Evolutionary conservation across 345 rosid genomes (phyloP).

Genomic region (Euphorbia pulcherrima): DNA sequence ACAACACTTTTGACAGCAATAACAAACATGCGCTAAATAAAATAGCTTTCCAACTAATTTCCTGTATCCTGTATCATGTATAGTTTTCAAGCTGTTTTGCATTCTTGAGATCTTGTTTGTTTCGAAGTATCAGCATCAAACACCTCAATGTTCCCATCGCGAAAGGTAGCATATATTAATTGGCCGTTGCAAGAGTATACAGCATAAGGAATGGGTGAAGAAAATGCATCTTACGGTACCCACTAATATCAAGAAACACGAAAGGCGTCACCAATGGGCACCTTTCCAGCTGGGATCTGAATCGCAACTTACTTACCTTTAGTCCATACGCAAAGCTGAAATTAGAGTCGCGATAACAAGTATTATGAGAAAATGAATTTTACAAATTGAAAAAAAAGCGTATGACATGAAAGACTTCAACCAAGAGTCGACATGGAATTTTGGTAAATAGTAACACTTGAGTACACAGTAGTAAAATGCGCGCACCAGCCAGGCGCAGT

Average conservation of each 20-base stretch:
- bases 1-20: no score
- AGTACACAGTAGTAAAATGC: no score
- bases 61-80: no score
- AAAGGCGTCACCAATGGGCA: constrained; percentile 59
- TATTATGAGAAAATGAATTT: background rate
- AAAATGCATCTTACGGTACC: constrained; percentile 63
- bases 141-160: constrained; percentile 69
- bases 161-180: constrained; percentile 59
- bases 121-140: constrained; percentile 67
- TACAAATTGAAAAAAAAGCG: background rate
- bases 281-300: constrained; percentile 65
- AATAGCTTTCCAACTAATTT: no score
- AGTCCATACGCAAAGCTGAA: constrained; percentile 76
- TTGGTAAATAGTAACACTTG: background rate
- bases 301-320: constrained; percentile 56
- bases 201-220: constrained; percentile 71
- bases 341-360: background rate
- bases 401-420: background rate
- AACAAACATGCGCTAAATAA: no score
- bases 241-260: constrained; percentile 55
- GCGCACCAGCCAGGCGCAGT: no score
- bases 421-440: no score
- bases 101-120: no score
- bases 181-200: constrained; percentile 78
- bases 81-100: no score